Percentiles rank a stretch among this genome's conserved stretches.
These are phyloP conservation scores for Raphanus raphanistrum DNA, from an alignment of 345 rosid species.

Conservation along the genomic window DNA sequence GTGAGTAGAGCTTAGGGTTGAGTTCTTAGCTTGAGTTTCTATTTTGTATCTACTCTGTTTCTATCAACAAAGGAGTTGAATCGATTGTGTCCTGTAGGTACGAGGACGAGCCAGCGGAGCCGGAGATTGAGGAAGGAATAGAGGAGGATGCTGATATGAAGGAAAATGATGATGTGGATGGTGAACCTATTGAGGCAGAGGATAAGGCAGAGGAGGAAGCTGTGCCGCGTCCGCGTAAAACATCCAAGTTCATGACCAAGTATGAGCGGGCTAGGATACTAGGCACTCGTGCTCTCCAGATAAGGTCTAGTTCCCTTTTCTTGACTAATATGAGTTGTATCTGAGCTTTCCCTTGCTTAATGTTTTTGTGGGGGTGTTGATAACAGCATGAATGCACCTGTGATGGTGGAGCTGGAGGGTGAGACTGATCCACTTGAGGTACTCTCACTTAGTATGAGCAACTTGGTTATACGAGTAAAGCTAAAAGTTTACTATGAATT, in stretches of 20 bases:
- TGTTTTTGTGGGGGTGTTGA: slow-evolving; percentile 5
- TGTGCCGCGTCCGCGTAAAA: slow-evolving; percentile 52
- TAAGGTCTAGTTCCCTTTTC: slow-evolving; percentile 46
- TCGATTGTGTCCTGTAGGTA: slow-evolving; percentile 45
- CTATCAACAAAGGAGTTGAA: background rate
- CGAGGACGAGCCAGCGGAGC: slow-evolving; percentile 77
- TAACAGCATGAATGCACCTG: slow-evolving; percentile 86
- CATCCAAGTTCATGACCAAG: slow-evolving; percentile 75
- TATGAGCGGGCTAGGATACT: slow-evolving; percentile 79
- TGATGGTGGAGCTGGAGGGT: slow-evolving; percentile 86
- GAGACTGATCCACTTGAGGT: slow-evolving; percentile 90
- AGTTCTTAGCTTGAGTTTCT: background rate
- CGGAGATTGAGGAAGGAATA: slow-evolving; percentile 50
- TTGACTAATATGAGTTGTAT: background rate
- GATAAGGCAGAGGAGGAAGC: slow-evolving; percentile 52
- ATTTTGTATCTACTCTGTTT: too few species aligned
- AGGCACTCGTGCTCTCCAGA: slow-evolving; percentile 80
- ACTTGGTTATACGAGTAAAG: background rate
- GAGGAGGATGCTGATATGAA: slow-evolving; percentile 8
- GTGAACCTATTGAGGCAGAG: slow-evolving; percentile 63
- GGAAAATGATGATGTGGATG: slow-evolving; percentile 47
- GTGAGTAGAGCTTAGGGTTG: background rate
- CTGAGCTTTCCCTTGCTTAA: background rate
- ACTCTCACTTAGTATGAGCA: background rate
- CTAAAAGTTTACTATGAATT: background rate